phyloP scores from a whole-genome alignment of 108 stramenopile genomes.

The Nitzschia palea region DNA sequence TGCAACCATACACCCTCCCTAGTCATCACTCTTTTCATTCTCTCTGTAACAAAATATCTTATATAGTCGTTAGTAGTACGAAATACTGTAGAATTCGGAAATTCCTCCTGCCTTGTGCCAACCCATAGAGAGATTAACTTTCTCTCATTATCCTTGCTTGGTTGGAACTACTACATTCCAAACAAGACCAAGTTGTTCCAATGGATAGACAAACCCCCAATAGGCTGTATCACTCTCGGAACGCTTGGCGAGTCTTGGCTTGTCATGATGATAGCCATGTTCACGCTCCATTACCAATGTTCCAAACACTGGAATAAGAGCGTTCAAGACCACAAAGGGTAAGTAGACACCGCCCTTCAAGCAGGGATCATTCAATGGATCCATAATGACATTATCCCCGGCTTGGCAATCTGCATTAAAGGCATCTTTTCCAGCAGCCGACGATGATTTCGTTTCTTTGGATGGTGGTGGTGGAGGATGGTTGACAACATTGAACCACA shows the following conservation, averaged over 20 bases:
- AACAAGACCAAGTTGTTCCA: neutral
- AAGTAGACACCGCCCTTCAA: neutral
- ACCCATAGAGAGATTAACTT: no score
- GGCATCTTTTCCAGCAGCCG: neutral
- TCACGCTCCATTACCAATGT: neutral
- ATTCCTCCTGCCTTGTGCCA: no score
- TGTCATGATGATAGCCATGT: neutral
- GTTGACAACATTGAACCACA: constrained; percentile 62
- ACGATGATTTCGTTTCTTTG: neutral
- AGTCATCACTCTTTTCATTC: no score
- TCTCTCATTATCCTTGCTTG: neutral
- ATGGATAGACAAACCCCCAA: constrained; percentile 7
- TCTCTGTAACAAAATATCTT: no score
- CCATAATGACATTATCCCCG: neutral
- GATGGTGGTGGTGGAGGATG: constrained; percentile 31
- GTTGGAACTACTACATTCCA: constrained; percentile 1
- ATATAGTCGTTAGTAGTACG: no score
- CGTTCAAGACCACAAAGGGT: neutral
- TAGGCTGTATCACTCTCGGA: neutral
- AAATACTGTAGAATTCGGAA: no score
- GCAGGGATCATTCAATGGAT: constrained; percentile 1
- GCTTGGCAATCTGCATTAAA: neutral
- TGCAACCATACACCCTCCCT: no score
- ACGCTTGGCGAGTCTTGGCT: neutral
- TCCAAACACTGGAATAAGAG: neutral